These are phyloP conservation scores for Clonostachys byssicola DNA, from an alignment of 2,329 filamentous ascomycete genomes.

Conservation along the genomic window DNA sequence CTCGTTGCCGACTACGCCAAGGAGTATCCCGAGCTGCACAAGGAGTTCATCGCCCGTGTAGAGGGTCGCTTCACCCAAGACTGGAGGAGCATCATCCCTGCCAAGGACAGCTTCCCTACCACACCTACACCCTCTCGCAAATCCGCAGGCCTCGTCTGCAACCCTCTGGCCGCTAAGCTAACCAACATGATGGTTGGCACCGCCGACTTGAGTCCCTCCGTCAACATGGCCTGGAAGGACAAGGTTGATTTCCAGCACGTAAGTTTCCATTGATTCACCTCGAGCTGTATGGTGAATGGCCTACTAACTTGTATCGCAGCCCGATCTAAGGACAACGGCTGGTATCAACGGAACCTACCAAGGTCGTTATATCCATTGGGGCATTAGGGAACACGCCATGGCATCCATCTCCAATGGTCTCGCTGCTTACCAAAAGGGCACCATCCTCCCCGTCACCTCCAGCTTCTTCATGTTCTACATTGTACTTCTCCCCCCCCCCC, in stretches of 20 bases:
- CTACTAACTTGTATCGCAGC: slow-evolving; percentile 10
- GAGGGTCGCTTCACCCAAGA: slow-evolving; percentile 40
- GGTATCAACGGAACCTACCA: slow-evolving; percentile 49
- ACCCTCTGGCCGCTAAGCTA: slow-evolving; percentile 42
- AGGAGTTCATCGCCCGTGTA: slow-evolving; percentile 41
- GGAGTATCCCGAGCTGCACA: slow-evolving; percentile 41
- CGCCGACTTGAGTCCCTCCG: slow-evolving; percentile 46
- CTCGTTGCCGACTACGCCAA: slow-evolving; percentile 34
- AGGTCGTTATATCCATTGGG: slow-evolving; percentile 56
- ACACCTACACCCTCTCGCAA: slow-evolving; percentile 43
- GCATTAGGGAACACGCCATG: slow-evolving; percentile 61
- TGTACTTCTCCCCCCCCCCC: neutral
- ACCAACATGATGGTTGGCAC: slow-evolving; percentile 48
- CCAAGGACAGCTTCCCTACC: slow-evolving; percentile 35
- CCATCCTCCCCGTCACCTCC: slow-evolving; percentile 53
- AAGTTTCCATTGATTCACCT: slow-evolving; percentile 5
- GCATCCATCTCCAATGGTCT: slow-evolving; percentile 52
- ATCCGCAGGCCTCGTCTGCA: slow-evolving; percentile 40
- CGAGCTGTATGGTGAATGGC: no score
- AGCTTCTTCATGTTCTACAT: slow-evolving; percentile 62
- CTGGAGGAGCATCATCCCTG: slow-evolving; percentile 44
- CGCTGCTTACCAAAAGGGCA: slow-evolving; percentile 50
- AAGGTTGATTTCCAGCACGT: slow-evolving; percentile 44
- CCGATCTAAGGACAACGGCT: slow-evolving; percentile 29
- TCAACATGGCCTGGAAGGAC: slow-evolving; percentile 51